These are phyloP conservation scores for Boletus tomentosulus DNA, from an alignment of 768 basidiomycete genomes.

Conservation along the genomic window DNA sequence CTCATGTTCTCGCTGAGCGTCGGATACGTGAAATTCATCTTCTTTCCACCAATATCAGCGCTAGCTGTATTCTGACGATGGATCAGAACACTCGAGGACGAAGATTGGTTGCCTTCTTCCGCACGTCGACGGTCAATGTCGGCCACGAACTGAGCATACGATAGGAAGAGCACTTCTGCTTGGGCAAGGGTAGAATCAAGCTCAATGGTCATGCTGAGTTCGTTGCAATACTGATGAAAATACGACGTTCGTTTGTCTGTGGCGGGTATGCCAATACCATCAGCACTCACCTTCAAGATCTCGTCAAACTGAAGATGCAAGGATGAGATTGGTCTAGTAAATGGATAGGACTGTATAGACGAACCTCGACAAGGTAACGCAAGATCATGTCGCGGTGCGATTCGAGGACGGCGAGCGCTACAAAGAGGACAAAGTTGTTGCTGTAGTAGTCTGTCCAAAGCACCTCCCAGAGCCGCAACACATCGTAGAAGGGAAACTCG, in stretches of 20 bases:
- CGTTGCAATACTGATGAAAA: slow-evolving; percentile 74
- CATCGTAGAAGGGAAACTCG: slow-evolving; percentile 91
- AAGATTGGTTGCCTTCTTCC: slow-evolving; percentile 39
- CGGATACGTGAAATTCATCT: slow-evolving; percentile 38
- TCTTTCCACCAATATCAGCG: slow-evolving; percentile 8
- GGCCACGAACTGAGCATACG: slow-evolving; percentile 82
- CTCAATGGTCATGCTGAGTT: slow-evolving; percentile 94
- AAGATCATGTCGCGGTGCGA: slow-evolving; percentile 94
- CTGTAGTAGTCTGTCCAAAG: slow-evolving; percentile 92
- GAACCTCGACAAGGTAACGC: slow-evolving; percentile 89
- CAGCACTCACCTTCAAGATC: slow-evolving; percentile 25
- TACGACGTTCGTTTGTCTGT: slow-evolving; percentile 1
- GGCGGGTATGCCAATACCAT: background rate
- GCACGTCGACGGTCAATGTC: slow-evolving; percentile 81
- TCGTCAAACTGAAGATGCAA: slow-evolving; percentile 55
- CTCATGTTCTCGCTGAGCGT: slow-evolving; percentile 60
- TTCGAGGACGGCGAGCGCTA: slow-evolving; percentile 91
- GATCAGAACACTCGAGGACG: slow-evolving; percentile 28
- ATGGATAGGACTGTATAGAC: slow-evolving; percentile 17
- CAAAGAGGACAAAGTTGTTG: slow-evolving; percentile 83
- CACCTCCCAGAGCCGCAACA: slow-evolving; percentile 90
- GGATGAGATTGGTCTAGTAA: slow-evolving; percentile 1
- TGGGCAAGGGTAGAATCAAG: slow-evolving; percentile 93
- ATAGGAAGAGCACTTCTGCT: slow-evolving; percentile 94
- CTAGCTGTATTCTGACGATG: slow-evolving; percentile 27